A percentile compares a stretch with the other conserved stretches of the same genome.
These are phyloP conservation scores for Jimgerdemannia lactiflua DNA, from an alignment of 192 early-diverging fungal species.

Conservation along the genomic window DNA sequence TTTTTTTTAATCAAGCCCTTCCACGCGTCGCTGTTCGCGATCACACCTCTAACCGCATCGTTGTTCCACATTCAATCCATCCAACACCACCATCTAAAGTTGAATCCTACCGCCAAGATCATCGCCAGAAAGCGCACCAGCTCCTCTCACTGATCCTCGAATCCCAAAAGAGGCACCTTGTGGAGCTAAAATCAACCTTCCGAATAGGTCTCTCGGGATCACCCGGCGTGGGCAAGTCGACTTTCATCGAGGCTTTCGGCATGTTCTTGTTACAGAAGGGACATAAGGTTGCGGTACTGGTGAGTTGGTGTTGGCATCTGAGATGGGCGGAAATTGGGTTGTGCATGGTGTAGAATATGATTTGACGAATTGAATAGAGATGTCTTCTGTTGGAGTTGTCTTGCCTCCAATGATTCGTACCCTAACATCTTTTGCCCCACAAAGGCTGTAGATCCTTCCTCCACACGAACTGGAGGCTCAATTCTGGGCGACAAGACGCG, in stretches of 20 bases:
- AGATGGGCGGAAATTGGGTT: too few species aligned
- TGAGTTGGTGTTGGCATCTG: slow-evolving; percentile 15
- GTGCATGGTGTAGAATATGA: too few species aligned
- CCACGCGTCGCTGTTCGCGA: too few species aligned
- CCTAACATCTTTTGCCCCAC: too few species aligned
- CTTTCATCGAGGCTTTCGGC: slow-evolving; percentile 84
- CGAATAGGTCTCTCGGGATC: slow-evolving; percentile 78
- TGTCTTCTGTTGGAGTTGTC: too few species aligned
- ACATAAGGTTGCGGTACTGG: slow-evolving; percentile 73
- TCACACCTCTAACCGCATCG: too few species aligned
- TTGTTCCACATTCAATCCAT: too few species aligned
- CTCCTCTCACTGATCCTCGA: slow-evolving; percentile 59
- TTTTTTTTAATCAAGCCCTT: too few species aligned
- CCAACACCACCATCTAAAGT: slow-evolving; percentile 32
- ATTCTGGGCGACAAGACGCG: slow-evolving; percentile 87
- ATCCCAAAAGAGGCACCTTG: slow-evolving; percentile 17
- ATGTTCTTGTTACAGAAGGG: slow-evolving; percentile 65
- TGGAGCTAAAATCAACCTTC: slow-evolving; percentile 46
- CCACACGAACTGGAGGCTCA: slow-evolving; percentile 73
- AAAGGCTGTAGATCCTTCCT: slow-evolving; percentile 85
- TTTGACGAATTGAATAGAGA: too few species aligned
- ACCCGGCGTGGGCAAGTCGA: slow-evolving; percentile 85
- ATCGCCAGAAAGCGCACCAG: slow-evolving; percentile 54
- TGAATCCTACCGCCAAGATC: slow-evolving; percentile 67
- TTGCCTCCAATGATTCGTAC: background rate